Evolutionary conservation across 1,284 basidiomycete genomes (phyloP), one percentile per base, ranked within the genome.

Genomic region (Melanopsichium pennsylvanicum): DNA sequence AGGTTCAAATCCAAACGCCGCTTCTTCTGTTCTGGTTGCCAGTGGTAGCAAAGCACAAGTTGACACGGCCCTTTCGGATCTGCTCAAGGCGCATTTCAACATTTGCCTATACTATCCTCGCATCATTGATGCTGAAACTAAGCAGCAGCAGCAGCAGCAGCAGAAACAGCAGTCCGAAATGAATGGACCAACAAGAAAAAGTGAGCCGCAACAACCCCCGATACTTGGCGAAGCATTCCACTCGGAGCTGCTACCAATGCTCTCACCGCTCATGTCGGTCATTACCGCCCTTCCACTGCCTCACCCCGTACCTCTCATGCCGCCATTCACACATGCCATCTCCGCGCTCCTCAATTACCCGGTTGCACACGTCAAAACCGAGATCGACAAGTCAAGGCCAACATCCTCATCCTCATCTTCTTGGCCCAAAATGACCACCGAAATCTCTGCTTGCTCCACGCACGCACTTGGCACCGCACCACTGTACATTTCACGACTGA

Each of bases 71-170:
- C 46, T 73, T 0, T 60, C 70, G 0, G 75, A 78, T 38, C 32
- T 74, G 23, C 69, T 76, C 49, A 78, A 78, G 39, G 66, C 67
- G 0, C 56, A 71, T 31, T 78, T 78, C 60, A 78, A 78, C 48
- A 50, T 78, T 18, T 54, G 68, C 29, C 64, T 78, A 10, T 76
- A 78, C 57, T 76, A 75, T 32, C 74, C 75, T 7, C 42, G 74
- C 13, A 58, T 75, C 32, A 44, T 46, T 1, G 45, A 59, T 4
- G 63, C 55, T 9, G 56, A 60, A 21, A 43, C 47, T 7, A 50
- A 62, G 42, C 39, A 63, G 38, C 25, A 47, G 16, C 50, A 50
- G 43, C 39, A 25, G 26, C 15, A 12, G 27, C 26, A 36, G 13
- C 47, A 27, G n/a, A 40, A 23, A 25, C 37, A 15, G 39, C 47